Base-by-base conservation (phyloP, 805 yeast genomes). In the Saccharomycopsis guyanensis region DNA sequence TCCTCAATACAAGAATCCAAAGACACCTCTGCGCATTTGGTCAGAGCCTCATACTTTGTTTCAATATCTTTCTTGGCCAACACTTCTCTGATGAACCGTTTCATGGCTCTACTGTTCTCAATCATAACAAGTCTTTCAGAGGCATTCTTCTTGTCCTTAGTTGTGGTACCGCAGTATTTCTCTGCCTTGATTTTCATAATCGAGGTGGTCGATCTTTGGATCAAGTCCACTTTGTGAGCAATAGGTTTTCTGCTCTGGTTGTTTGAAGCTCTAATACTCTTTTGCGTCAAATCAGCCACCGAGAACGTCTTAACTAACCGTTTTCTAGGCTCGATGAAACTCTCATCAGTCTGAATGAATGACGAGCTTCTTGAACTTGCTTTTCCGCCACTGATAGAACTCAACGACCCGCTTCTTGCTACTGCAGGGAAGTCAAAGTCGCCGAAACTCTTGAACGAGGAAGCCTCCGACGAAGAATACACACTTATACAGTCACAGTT, bases 231-330 rank as follows among this genome's bases (percentile, higher is more conserved):
- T 29, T 38, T 40, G 25, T 40, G 37, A 6, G 38, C 34, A 22
- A 20, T 19, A 18, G 35, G 22, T 24, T 40, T 50, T 24, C 40
- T 5, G n/a, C 22, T 27, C 19, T 24, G 23, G n/a, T n/a, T n/a
- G 42, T 40, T 41, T 1, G 51, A 38, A 4, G 50, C 43, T 25
- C 52, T 13, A 16, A 50, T 50, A 39, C 49, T 47, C 20, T 45
- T 43, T 18, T 50, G 53, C 6, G 53, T 50, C 20, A 50, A 33
- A 32, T 50, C 53, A 2, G 53, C 43, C 12, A 50, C 48, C 6
- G 51, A 47, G 22, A 45, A 19, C 15, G 45, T 42, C 38, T 37
- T 46, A 4, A 18, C 38, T 20, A 46, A 37, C 13, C 46, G n/a
- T 34, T 35, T 31, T 8, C 45, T 22, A 16, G 40, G 31, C n/a